Percentiles rank a stretch among this genome's conserved stretches.
Conservation (phyloP, 208 protist genomes). For the Acanthamoeba comandoni region DNA sequence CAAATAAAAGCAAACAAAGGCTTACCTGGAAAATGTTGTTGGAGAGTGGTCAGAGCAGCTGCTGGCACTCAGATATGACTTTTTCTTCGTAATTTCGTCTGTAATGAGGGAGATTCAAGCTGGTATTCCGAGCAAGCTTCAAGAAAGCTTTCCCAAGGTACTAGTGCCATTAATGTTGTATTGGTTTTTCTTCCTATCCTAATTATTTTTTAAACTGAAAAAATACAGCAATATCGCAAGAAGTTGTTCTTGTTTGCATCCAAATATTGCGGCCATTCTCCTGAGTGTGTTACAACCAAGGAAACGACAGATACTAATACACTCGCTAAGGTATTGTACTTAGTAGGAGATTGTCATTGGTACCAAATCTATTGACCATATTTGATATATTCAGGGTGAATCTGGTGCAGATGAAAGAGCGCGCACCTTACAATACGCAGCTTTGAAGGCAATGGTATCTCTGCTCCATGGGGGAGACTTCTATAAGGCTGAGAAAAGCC, state of each 20-base stretch:
- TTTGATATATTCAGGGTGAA: no score
- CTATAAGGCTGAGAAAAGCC: constrained; percentile 38
- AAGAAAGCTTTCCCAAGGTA: constrained; percentile 53
- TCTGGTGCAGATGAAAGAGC: no score
- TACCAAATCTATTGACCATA: no score
- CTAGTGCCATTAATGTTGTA: no score
- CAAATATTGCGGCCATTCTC: constrained; percentile 65
- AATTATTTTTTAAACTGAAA: neutral
- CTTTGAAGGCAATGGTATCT: constrained; percentile 25
- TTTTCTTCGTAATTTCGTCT: constrained; percentile 13
- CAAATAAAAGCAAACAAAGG: constrained; percentile 6
- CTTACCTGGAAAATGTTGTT: constrained; percentile 51
- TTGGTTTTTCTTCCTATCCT: constrained; percentile 4
- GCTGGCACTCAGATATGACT: constrained; percentile 45
- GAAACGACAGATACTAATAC: constrained; percentile 34
- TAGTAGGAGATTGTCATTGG: no score
- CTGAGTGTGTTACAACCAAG: constrained; percentile 41
- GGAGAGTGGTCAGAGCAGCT: constrained; percentile 49
- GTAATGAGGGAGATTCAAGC: constrained; percentile 14
- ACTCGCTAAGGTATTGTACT: constrained; percentile 50
- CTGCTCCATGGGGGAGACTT: constrained; percentile 45
- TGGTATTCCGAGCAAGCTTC: constrained; percentile 39
- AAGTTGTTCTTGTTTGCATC: constrained; percentile 51
- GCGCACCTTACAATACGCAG: constrained; percentile 53
- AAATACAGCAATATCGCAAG: constrained; percentile 59